Base-by-base conservation (phyloP, 768 basidiomycete genomes). In the Strobilomyces dryophilus region DNA sequence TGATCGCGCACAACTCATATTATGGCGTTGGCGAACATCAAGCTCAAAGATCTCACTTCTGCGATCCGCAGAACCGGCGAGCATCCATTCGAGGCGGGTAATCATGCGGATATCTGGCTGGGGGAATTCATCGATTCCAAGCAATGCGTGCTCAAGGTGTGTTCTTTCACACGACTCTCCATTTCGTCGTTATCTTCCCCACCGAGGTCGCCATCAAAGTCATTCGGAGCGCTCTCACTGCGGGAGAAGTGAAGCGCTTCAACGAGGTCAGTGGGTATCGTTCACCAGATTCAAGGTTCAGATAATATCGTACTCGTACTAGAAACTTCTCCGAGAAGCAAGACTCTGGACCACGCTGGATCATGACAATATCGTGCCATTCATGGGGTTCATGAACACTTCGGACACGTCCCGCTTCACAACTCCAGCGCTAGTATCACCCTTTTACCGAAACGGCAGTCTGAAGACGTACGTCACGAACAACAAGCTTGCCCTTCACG, bases 321-420 rank as follows among this genome's bases (percentile, higher is more conserved):
- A 69, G 68, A 66, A 66, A 58, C 57, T 69, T 21, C 43, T 57
- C 17, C 61, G 66, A 42, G 66, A 67, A 55, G 66, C 57, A 39
- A 63, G 61, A 37, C 55, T 68, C 18, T 68, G 66, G 66, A 48
- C 59, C 39, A 52, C 55, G 2, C 36, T 68, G 40, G 27, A 47
- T 20, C 61, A 69, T 24, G 52, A 50, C 20, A 65, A 65, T 29
- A 46, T 70, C 35, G 60, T 57, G 15, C 64, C 58, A 6, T 66
- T 70, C 26, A 49, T 65, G 8, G 68, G 67, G 26, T 34, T 53
- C 35, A 52, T 56, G 55, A 51, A 49, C 10, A 49, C 55, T 29
- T 51, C 58, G 20, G 61, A 67, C 43, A 27, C 60, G 41, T 50
- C 59, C 18, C 55, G 52, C 20, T 18, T 55, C 24, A 40, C 52